phyloP scores from a whole-genome alignment of 2,329 filamentous ascomycete species.

The Fusarium staphyleae region DNA sequence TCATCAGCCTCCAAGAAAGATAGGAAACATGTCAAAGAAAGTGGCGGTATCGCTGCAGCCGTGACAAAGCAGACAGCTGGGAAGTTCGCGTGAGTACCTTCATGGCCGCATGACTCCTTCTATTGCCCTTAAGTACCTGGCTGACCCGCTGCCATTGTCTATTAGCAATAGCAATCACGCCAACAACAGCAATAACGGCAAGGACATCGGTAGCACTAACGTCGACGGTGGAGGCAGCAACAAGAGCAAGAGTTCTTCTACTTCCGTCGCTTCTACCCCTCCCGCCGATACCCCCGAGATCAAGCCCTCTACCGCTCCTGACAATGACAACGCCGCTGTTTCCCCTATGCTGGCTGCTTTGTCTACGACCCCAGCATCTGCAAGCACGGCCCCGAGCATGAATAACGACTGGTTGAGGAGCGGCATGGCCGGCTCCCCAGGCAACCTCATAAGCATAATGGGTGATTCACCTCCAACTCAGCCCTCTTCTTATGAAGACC shows the following conservation, averaged over 20 bases:
- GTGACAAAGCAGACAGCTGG: conserved; percentile 60
- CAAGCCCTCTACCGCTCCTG: conserved; percentile 50
- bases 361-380: conserved; percentile 57
- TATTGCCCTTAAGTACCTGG: conserved; percentile 27
- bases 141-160: conserved; percentile 35
- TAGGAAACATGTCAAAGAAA: conserved; percentile 63
- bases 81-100: conserved; percentile 58
- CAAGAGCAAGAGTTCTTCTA: conserved; percentile 46
- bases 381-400: conserved; percentile 57
- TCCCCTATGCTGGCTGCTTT: conserved; percentile 59
- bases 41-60: conserved; percentile 59
- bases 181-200: conserved; percentile 41
- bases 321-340: conserved; percentile 53
- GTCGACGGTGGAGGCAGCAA: conserved; percentile 26
- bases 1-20: conserved; percentile 57
- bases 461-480: conserved; percentile 62
- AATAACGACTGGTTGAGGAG: conserved; percentile 55
- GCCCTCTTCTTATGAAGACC: conserved; percentile 60
- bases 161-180: conserved; percentile 33
- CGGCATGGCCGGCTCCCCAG: conserved; percentile 59
- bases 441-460: conserved; percentile 59
- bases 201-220: conserved; percentile 43
- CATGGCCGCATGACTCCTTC: conserved; percentile 42
- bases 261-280: conserved; percentile 55
- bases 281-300: conserved; percentile 56